These are phyloP conservation scores for Fusarium falciforme DNA, from an alignment of 2,329 filamentous ascomycete species.

Conservation along the genomic window DNA sequence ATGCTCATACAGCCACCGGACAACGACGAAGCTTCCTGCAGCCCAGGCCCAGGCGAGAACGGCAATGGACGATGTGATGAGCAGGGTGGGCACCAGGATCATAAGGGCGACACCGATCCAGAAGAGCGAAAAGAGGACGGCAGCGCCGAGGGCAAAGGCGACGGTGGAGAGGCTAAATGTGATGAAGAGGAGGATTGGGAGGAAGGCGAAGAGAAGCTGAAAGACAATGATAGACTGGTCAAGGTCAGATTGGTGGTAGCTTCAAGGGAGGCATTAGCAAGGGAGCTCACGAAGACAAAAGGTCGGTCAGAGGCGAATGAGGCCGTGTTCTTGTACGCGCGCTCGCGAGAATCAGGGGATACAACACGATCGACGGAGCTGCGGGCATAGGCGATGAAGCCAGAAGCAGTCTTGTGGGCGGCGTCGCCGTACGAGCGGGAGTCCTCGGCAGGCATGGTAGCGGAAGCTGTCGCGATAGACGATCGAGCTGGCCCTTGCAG, in stretches of 20 bases:
- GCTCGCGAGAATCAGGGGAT: constrained; percentile 69
- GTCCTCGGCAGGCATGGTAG: constrained; percentile 23
- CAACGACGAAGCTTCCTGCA: constrained; percentile 66
- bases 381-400: constrained; percentile 55
- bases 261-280: background rate
- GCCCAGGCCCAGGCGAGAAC: constrained; percentile 76
- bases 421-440: constrained; percentile 32
- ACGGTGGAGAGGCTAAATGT: constrained; percentile 73
- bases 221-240: constrained; percentile 73
- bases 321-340: constrained; percentile 63
- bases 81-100: constrained; percentile 75
- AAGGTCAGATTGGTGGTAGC: background rate
- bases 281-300: constrained; percentile 71
- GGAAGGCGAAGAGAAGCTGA: constrained; percentile 72
- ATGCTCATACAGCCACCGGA: constrained; percentile 59
- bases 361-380: constrained; percentile 63
- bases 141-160: constrained; percentile 70
- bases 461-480: background rate
- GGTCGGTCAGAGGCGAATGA: constrained; percentile 73
- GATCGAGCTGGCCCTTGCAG: background rate
- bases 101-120: constrained; percentile 75
- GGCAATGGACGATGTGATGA: constrained; percentile 72
- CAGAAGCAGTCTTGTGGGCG: constrained; percentile 50
- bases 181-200: constrained; percentile 76
- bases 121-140: constrained; percentile 74